A percentile compares a stretch with the other conserved stretches of the same genome.
Evolutionary conservation across 202 grass and related monocot species (phyloP).

Genomic region (Brachypodium distachyon): DNA sequence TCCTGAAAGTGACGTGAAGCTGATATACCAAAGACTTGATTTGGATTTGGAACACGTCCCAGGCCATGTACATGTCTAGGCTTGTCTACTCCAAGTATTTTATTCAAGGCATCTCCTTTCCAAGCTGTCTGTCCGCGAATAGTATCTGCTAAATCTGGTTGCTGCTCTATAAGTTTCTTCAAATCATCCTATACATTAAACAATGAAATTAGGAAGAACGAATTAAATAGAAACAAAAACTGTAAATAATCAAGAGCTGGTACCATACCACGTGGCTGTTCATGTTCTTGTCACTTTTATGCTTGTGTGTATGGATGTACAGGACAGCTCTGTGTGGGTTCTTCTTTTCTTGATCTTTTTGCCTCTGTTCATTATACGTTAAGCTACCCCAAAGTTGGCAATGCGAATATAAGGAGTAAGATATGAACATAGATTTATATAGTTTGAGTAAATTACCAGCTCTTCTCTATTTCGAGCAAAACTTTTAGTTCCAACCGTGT

Average conservation of each 20-base stretch:
- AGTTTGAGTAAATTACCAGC: too few species aligned
- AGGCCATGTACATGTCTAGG: neutral
- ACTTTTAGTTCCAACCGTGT: too few species aligned
- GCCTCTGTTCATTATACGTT: too few species aligned
- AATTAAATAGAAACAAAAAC: neutral
- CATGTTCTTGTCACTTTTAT: neutral
- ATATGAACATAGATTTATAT: too few species aligned
- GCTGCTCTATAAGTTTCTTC: neutral
- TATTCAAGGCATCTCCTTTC: conserved; percentile 12
- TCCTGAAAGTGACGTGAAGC: neutral
- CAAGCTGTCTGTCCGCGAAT: neutral
- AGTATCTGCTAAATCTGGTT: neutral
- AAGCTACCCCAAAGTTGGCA: too few species aligned
- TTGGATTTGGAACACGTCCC: neutral
- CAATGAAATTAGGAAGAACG: neutral
- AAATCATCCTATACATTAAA: neutral
- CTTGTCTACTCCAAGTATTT: neutral
- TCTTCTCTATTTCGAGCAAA: too few species aligned
- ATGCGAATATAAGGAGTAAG: too few species aligned
- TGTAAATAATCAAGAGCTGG: neutral
- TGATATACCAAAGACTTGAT: neutral
- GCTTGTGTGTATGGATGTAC: conserved; percentile 7
- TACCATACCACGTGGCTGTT: neutral
- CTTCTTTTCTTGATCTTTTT: too few species aligned
- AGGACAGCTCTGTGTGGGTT: neutral